A percentile compares a stretch with the other conserved stretches of the same genome.
Evolutionary conservation across 306 rosid species (phyloP).

Genomic region (Begonia loranthoides): DNA sequence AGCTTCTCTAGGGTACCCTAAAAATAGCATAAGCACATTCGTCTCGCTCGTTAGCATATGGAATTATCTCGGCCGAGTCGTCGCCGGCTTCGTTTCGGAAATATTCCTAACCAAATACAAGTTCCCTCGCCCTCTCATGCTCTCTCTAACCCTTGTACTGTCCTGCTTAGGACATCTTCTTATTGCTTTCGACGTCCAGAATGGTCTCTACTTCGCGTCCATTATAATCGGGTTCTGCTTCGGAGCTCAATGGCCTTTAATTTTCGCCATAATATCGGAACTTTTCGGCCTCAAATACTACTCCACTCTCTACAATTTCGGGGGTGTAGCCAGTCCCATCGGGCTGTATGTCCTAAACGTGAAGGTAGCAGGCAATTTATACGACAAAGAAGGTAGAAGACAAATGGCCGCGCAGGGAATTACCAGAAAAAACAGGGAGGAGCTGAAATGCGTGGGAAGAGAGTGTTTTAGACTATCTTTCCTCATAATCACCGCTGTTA

Average conservation of each 20-base stretch:
- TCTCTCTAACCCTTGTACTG: constrained; percentile 14
- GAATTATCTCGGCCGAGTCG: constrained; percentile 17
- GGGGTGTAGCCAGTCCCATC: constrained; percentile 17
- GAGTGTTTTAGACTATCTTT: constrained; percentile 24
- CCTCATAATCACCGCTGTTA: constrained; percentile 22
- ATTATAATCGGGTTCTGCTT: constrained; percentile 18
- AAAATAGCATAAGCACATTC: constrained; percentile 13
- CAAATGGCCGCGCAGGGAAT: constrained; percentile 12
- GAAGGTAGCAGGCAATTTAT: constrained; percentile 13
- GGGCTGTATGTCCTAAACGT: constrained; percentile 22
- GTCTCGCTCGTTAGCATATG: constrained; percentile 14
- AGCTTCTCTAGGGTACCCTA: constrained; percentile 7
- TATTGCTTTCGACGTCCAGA: constrained; percentile 18
- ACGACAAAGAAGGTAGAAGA: constrained; percentile 17
- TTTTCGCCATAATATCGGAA: constrained; percentile 15
- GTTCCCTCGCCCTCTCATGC: constrained; percentile 20
- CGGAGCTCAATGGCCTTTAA: constrained; percentile 16
- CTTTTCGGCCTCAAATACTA: constrained; percentile 19
- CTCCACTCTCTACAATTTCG: constrained; percentile 16
- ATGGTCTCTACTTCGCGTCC: constrained; percentile 17
- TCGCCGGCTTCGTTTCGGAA: constrained; percentile 12
- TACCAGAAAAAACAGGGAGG: constrained; percentile 5
- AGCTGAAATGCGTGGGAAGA: constrained; percentile 12
- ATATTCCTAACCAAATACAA: constrained; percentile 17
- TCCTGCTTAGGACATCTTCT: constrained; percentile 22